These are phyloP conservation scores for Beta lomatogona DNA, from an alignment of 179 eudicot species.

Conservation along the genomic window DNA sequence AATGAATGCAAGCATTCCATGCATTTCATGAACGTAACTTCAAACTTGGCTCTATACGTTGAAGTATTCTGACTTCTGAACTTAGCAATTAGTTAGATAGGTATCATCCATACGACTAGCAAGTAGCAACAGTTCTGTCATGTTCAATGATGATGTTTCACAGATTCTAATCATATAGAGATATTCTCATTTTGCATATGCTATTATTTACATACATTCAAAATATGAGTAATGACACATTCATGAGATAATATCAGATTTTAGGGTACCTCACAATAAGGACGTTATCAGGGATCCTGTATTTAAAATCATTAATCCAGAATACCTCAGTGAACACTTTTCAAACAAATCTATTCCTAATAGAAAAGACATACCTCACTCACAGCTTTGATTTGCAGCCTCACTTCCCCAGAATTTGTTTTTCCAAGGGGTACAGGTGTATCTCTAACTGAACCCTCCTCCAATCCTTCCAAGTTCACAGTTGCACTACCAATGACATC, in stretches of 20 bases:
- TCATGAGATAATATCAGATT: neutral
- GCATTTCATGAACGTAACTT: neutral
- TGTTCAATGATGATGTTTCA: neutral
- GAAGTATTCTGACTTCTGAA: neutral
- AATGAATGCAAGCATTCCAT: neutral
- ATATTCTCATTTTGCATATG: neutral
- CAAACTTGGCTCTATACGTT: neutral
- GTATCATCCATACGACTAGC: neutral
- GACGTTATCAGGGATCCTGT: neutral
- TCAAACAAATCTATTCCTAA: neutral
- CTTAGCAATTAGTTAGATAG: neutral
- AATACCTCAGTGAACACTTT: neutral
- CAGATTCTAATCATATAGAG: neutral
- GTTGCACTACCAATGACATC: conserved; percentile 85
- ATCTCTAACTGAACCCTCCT: conserved; percentile 67
- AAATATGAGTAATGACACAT: neutral
- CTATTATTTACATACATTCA: neutral
- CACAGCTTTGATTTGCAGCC: conserved; percentile 76
- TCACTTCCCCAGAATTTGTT: conserved; percentile 82
- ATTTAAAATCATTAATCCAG: neutral
- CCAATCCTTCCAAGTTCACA: conserved; percentile 88
- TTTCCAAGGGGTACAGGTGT: conserved; percentile 90
- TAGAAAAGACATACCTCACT: conserved; percentile 46
- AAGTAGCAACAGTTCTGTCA: neutral
- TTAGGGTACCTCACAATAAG: neutral